Evolutionary conservation across 192 early-diverging fungal genomes (phyloP).

Genomic region (Kickxella alabastrina): DNA sequence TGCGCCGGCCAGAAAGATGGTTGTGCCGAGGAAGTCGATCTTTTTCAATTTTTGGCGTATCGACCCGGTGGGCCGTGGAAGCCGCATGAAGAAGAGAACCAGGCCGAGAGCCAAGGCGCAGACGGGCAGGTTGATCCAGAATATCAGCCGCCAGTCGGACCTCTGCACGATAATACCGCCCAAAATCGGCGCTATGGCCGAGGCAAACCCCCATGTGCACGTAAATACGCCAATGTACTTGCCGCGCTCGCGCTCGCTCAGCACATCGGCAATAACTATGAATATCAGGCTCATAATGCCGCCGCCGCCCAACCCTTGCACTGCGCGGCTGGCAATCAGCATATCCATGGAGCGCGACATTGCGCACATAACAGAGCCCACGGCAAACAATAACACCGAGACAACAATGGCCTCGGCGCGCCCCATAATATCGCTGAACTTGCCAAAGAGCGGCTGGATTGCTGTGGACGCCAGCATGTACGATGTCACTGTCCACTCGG

Average conservation of each 20-base stretch:
- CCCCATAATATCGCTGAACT: constrained; percentile 90
- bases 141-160: constrained; percentile 63
- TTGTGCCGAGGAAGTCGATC: constrained; percentile 57
- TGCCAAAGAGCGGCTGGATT: constrained; percentile 67
- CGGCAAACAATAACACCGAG: constrained; percentile 71
- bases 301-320: constrained; percentile 81
- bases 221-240: constrained; percentile 84
- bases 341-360: constrained; percentile 58
- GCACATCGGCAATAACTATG: constrained; percentile 83
- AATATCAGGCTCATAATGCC: constrained; percentile 71
- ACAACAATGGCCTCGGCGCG: constrained; percentile 74
- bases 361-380: constrained; percentile 83
- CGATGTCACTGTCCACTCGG: constrained; percentile 79
- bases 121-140: constrained; percentile 84
- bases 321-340: constrained; percentile 72
- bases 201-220: constrained; percentile 73
- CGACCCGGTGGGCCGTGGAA: constrained; percentile 55
- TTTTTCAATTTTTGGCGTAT: constrained; percentile 57
- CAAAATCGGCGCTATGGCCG: constrained; percentile 75
- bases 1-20: constrained; percentile 45
- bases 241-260: constrained; percentile 77
- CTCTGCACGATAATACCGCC: constrained; percentile 82
- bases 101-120: constrained; percentile 61
- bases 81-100: constrained; percentile 56
- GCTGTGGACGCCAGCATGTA: constrained; percentile 66